A percentile compares a stretch with the other conserved stretches of the same genome.
Conservation (phyloP, 2,329 filamentous ascomycete species). For the Myriangium duriaei region DNA sequence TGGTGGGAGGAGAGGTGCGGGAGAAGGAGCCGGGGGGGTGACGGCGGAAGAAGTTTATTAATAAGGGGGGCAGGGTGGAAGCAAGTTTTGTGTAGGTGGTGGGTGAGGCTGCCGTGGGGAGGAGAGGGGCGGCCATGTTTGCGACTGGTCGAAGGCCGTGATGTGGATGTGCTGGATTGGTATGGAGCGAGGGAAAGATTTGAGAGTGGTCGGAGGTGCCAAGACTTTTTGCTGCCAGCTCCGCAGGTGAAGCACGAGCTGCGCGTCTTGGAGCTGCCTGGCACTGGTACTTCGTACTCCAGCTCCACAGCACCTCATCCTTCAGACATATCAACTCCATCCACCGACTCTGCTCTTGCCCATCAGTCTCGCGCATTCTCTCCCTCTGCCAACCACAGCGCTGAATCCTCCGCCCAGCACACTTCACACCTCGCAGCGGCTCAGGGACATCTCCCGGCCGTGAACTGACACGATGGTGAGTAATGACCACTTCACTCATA, state of each 20-base stretch:
- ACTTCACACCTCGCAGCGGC: slow-evolving; percentile 4
- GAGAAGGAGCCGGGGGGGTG: slow-evolving; percentile 58
- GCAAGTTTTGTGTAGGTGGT: slow-evolving; percentile 34
- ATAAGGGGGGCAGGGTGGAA: slow-evolving; percentile 59
- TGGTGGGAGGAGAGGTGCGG: slow-evolving; percentile 19
- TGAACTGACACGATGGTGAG: slow-evolving; percentile 24
- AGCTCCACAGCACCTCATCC: no score
- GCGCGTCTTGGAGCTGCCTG: slow-evolving; percentile 11
- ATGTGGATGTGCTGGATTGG: slow-evolving; percentile 1
- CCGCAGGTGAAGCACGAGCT: no score
- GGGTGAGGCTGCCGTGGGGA: neutral
- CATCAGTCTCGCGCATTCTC: neutral
- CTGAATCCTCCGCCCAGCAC: no score
- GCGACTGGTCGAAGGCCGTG: slow-evolving; percentile 15
- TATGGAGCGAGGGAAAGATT: neutral
- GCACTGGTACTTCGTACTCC: no score
- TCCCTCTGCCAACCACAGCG: no score
- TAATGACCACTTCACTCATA: slow-evolving; percentile 2
- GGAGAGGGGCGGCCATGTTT: slow-evolving; percentile 24
- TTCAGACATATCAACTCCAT: neutral
- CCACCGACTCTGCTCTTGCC: neutral
- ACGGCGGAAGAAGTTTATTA: slow-evolving; percentile 77
- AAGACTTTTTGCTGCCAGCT: no score
- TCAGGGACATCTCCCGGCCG: neutral
- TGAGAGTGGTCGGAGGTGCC: slow-evolving; percentile 4